Base-by-base conservation (phyloP, 2,329 filamentous ascomycete genomes). In the Ceratocystis colombiana region DNA sequence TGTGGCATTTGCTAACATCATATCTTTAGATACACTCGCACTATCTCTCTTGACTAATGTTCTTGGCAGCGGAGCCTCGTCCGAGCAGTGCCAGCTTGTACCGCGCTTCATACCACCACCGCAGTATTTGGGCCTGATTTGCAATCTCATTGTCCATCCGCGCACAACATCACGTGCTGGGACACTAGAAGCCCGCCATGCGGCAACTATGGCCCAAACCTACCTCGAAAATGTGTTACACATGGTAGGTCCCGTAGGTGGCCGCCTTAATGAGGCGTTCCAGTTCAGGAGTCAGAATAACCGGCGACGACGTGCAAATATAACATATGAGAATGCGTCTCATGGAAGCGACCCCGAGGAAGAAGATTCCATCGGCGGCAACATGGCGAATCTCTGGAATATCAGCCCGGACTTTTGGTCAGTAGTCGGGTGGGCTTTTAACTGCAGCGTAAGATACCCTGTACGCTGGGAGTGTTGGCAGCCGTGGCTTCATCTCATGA, bases 381-480 rank as follows among this genome's bases (percentile, higher is more conserved):
- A 80, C 8, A 79, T 90, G 67, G 86, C 87, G 1, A 87, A 88
- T 37, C 69, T 96, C 1, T 96, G 89, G 84, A 78, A 77, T 17
- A 82, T 84, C n/a, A 89, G 88, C 0, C 85, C 89, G 68, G 90
- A 96, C 72, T 95, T 97, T 71, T 99, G 94, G 90, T 83, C 86
- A 53, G 83, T 89, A 0, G 82, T 94, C 0, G 94, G 93, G 2
- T 97, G 94, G 94, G 88, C 89, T 0, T 91, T 97, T 74, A 94
- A 93, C 73, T 97, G 93, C 76, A 92, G 90, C 64, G 81, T 88
- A 1, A 74, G 82, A 41, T 80, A 93, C 70, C 85, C 85, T 1
- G 80, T 82, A 50, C 82, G 93, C 22, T 97, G 94, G 93, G 81
- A 80, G 62, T 82, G 86, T 72, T 97, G 92, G 91, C 85, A 82